Evolutionary conservation across 495 filamentous ascomycete species (phyloP), one percentile per base, ranked within the genome.

Genomic region (Schizothecium vesticola): DNA sequence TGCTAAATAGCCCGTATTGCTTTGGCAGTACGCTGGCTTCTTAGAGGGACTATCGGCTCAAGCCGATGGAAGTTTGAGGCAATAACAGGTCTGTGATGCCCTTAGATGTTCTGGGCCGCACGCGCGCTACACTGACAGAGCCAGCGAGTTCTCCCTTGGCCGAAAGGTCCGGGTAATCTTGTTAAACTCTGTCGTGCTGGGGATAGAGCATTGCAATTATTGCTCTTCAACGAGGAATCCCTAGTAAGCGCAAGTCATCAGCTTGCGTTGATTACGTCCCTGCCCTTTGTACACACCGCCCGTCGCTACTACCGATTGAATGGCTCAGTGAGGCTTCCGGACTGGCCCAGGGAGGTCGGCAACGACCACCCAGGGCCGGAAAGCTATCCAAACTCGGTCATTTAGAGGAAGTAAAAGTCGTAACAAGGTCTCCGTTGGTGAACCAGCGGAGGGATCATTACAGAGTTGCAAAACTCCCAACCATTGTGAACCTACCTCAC

Each of bases 121-220:
- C 85, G 86, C 85, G 86, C 85, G 85, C 85, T 88, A 89, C 84
- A 89, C 83, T 88, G 83, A 87, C 84, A 87, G 83, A 86, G 86
- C 83, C 82, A 89, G 86, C 86, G 85, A 89, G 86, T 88, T 81
- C 80, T 85, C 81, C 85, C 85, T 88, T 89, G 81, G 80, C 87
- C 86, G 85, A 82, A 87, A 89, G 86, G 86, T 80, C 81, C 85
- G 84, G 84, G 86, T 89, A 88, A 89, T 89, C 85, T 89, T 89
- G 84, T 89, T 87, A 89, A 89, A 88, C 85, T 86, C 84, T 87
- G 85, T 89, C 85, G 87, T 89, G 85, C 85, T 89, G 85, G 86
- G 86, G 85, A 89, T 89, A 89, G 85, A 89, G 85, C 86, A 89
- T 89, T 90, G 85, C 86, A 89, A 88, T 88, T 89, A 88, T 89